Evolutionary conservation across 352 stramenopile genomes (phyloP).

Genomic region (Globisporangium ultimum): DNA sequence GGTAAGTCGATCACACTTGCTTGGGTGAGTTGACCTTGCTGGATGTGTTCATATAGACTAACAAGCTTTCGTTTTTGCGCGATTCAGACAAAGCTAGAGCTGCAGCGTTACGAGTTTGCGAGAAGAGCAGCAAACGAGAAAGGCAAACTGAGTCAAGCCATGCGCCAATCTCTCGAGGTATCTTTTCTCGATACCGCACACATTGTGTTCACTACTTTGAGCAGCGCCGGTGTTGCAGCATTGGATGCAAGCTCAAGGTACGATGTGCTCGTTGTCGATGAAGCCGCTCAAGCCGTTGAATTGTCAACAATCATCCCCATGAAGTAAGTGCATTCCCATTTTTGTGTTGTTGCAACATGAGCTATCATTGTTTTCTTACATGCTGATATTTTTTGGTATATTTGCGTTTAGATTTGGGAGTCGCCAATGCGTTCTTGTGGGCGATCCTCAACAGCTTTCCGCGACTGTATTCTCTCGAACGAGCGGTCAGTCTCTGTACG

Average conservation of each 20-base stretch:
- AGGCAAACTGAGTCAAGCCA: conserved; percentile 59
- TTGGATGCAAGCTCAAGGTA: conserved; percentile 76
- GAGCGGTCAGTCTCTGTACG: conserved; percentile 82
- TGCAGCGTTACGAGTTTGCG: conserved; percentile 82
- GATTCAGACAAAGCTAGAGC: conserved; percentile 67
- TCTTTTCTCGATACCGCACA: conserved; percentile 89
- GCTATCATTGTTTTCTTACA: background rate
- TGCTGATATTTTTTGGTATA: conserved; percentile 1
- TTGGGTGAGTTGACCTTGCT: conserved; percentile 9
- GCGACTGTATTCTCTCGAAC: conserved; percentile 92
- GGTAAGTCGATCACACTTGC: conserved; percentile 26
- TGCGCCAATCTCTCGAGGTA: conserved; percentile 77
- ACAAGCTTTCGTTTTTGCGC: background rate
- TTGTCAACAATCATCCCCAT: conserved; percentile 88
- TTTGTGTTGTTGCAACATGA: background rate
- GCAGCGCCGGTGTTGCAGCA: conserved; percentile 79
- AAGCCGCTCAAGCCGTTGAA: conserved; percentile 86
- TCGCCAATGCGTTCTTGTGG: conserved; percentile 90
- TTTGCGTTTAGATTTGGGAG: conserved; percentile 66
- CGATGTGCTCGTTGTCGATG: conserved; percentile 84
- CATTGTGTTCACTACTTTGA: conserved; percentile 92
- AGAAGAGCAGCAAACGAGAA: conserved; percentile 60
- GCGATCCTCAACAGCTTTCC: conserved; percentile 91
- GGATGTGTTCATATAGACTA: conserved; percentile 1
- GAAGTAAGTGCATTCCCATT: conserved; percentile 50